These are phyloP conservation scores for Sporothrix dimorphospora DNA, from an alignment of 2,329 filamentous ascomycete species.

Conservation along the genomic window DNA sequence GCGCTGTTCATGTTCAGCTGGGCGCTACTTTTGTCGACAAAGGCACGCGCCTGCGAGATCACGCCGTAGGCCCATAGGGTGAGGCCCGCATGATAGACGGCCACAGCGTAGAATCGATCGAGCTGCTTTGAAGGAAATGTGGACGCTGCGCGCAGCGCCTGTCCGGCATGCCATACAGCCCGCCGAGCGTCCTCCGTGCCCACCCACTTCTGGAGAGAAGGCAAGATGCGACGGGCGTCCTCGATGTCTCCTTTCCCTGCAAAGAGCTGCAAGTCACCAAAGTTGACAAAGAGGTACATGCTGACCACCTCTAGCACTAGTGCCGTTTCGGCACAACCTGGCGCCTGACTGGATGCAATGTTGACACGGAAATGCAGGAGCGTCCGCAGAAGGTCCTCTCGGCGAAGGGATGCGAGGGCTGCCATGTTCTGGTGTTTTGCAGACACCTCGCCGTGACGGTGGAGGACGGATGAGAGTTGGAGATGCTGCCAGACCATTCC, in stretches of 20 bases:
- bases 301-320: constrained; percentile 59
- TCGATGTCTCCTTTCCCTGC: constrained; percentile 69
- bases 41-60: constrained; percentile 38
- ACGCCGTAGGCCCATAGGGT: constrained; percentile 72
- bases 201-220: constrained; percentile 32
- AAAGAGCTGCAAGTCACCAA: constrained; percentile 68
- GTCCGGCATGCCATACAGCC: constrained; percentile 35
- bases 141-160: constrained; percentile 31
- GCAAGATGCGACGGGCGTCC: constrained; percentile 53
- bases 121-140: constrained; percentile 52
- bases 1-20: neutral
- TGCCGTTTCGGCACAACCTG: constrained; percentile 37
- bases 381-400: constrained; percentile 64
- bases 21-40: neutral
- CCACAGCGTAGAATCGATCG: constrained; percentile 69
- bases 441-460: neutral
- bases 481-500: constrained; percentile 30
- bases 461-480: constrained; percentile 15
- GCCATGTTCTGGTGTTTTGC: neutral
- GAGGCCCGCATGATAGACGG: constrained; percentile 68
- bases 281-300: constrained; percentile 65
- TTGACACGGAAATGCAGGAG: constrained; percentile 49
- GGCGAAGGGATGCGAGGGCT: constrained; percentile 43
- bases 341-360: neutral
- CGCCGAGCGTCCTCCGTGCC: constrained; percentile 24